phyloP scores from a whole-genome alignment of 1,284 basidiomycete genomes.

The Ganoderma lingzhi region DNA sequence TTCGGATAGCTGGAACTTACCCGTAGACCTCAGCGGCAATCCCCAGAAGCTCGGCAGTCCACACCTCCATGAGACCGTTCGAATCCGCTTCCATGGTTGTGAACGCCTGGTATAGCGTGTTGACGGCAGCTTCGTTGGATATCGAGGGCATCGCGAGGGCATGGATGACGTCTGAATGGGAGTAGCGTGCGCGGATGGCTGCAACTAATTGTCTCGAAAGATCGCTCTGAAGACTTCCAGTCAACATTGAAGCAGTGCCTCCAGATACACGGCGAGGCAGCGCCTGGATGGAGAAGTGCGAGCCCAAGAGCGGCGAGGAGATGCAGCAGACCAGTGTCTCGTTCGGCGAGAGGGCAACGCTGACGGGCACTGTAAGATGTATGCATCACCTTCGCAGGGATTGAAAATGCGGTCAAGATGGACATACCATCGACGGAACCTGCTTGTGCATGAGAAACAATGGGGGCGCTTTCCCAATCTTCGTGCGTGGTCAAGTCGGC shows the following conservation, averaged over 20 bases:
- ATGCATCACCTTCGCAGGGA: constrained; percentile 6
- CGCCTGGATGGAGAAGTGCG: constrained; percentile 54
- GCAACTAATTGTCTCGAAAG: constrained; percentile 45
- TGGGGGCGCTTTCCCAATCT: constrained; percentile 56
- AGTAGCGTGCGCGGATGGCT: constrained; percentile 54
- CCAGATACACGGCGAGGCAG: constrained; percentile 48
- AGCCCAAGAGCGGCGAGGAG: constrained; percentile 50
- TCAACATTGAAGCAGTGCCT: constrained; percentile 20
- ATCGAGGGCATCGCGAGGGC: constrained; percentile 52
- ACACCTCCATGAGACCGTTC: constrained; percentile 35
- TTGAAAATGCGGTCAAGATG: background rate
- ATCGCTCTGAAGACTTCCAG: constrained; percentile 23
- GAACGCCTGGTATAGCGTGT: constrained; percentile 54
- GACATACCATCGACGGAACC: constrained; percentile 46
- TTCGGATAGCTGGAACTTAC: constrained; percentile 42
- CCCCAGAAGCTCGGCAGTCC: constrained; percentile 59
- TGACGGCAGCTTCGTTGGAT: constrained; percentile 48
- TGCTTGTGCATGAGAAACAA: constrained; percentile 52
- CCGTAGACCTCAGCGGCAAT: constrained; percentile 64
- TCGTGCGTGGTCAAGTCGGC: constrained; percentile 59
- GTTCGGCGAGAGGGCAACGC: constrained; percentile 64
- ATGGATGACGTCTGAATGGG: constrained; percentile 64
- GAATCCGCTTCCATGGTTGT: constrained; percentile 48
- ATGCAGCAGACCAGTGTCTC: constrained; percentile 57
- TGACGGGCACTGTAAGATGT: constrained; percentile 53